Evolutionary conservation across 163 green algal species (phyloP), one percentile per base, ranked within the genome.

Genomic region (Trebouxia gelatinosa): DNA sequence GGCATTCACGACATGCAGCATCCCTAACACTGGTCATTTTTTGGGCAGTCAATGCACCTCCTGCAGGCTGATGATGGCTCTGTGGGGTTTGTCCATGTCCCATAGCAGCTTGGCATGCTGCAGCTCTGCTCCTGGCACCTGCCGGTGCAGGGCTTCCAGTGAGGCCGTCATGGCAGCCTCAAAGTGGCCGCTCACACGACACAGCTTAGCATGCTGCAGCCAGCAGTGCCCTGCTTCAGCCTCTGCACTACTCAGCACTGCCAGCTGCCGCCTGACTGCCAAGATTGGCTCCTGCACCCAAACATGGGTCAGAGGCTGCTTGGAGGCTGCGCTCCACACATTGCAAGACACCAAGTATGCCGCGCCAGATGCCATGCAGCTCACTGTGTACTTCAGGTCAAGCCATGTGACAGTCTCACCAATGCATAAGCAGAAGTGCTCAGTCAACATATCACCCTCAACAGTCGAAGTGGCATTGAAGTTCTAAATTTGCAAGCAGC

Each of bases 51-150:
- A 38, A 31, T 26, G 46, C 40, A 92, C 80, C 79, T 87, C 59
- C 77, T 94, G 85, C 34, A 98, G 89, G 84, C 95, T 89, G 6
- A 81, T 62, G 5, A 96, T 87, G 1, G 95, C 95, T 0, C 87
- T 77, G 66, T 95, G 86, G 7, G 83, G 80, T 72, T 92, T 82
- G 31, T 89, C 91, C 64, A 82, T 87, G 16, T 89, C 89, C 91
- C 92, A 95, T 59, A 98, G 87, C 77, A 98, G 89, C 85, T 92
- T 91, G 62, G 91, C 91, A n/a, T 81, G 85, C 84, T 98, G 92
- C 70, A 98, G 59, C 16, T 81, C 78, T 1, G 89, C 86, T 2
- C 87, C 89, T 0, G 85, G 81, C 28, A 89, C 87, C 5, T 80
- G 75, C 0, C 72, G 61, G 0, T 82, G 70, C 31, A 88, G 28